Evolutionary conservation across 352 stramenopile species (phyloP).

Genomic region (Pythium grandisporangium): DNA sequence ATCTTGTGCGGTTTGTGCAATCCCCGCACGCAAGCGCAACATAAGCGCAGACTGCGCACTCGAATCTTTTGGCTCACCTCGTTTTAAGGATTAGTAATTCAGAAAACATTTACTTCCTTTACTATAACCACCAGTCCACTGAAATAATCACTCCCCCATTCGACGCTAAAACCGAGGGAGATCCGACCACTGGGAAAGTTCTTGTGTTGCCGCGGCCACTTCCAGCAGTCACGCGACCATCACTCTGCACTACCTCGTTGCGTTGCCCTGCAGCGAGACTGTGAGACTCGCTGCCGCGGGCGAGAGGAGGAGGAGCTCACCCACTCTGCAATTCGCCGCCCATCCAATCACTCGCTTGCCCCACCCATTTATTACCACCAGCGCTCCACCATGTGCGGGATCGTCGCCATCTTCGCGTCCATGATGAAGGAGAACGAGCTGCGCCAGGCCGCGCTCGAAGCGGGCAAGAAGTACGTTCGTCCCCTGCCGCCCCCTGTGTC

Average conservation of each 20-base stretch:
- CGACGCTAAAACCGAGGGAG: too few species aligned
- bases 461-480: conserved; percentile 76
- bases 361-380: too few species aligned
- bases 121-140: too few species aligned
- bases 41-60: too few species aligned
- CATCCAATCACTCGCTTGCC: background rate
- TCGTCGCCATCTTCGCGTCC: conserved; percentile 97
- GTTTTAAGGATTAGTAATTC: too few species aligned
- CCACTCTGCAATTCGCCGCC: background rate
- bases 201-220: conserved; percentile 11
- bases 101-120: too few species aligned
- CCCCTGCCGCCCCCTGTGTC: too few species aligned
- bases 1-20: background rate
- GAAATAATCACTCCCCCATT: too few species aligned
- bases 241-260: conserved; percentile 3
- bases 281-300: background rate
- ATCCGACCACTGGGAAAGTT: too few species aligned
- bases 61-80: too few species aligned
- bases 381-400: conserved; percentile 94
- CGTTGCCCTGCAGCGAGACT: background rate
- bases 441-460: conserved; percentile 90
- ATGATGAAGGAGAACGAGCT: conserved; percentile 91
- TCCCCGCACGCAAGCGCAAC: background rate
- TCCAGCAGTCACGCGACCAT: conserved; percentile 13
- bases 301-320: background rate